phyloP scores from a whole-genome alignment of 139 green algal genomes.

The Parachlorella kessleri region DNA sequence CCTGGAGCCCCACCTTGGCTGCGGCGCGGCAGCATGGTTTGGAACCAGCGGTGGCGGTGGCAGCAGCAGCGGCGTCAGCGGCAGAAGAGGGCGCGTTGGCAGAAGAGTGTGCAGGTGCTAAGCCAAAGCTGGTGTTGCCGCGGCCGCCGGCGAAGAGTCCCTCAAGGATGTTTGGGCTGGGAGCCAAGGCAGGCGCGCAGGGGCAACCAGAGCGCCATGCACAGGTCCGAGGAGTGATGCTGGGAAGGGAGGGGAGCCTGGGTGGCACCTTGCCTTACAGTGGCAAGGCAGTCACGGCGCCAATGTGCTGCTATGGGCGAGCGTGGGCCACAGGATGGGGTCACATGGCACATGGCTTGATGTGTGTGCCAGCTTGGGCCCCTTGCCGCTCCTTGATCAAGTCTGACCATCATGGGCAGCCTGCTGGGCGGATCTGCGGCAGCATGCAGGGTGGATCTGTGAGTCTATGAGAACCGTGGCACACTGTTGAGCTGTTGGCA shows the following conservation, averaged over 20 bases:
- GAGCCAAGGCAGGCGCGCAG: neutral
- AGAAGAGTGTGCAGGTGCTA: neutral
- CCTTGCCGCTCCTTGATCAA: neutral
- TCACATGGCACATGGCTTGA: too few species aligned
- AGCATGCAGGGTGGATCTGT: neutral
- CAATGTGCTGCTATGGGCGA: too few species aligned
- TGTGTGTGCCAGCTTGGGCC: neutral
- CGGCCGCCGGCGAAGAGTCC: neutral
- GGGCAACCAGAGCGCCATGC: neutral
- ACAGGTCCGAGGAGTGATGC: neutral
- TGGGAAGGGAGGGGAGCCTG: neutral
- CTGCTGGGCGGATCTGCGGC: too few species aligned
- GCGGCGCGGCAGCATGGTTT: neutral
- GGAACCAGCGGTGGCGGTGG: neutral
- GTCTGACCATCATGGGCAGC: too few species aligned
- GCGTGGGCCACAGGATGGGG: too few species aligned
- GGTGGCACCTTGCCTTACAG: neutral
- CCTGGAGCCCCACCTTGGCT: neutral
- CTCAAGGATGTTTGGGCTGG: neutral
- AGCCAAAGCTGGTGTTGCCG: slow-evolving; percentile 17
- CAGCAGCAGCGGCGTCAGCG: neutral
- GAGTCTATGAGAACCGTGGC: neutral
- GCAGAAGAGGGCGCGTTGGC: neutral
- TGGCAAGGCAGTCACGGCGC: too few species aligned
- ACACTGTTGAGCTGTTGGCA: neutral